Base-by-base conservation (phyloP, 495 filamentous ascomycete species). In the Penicillium turbatum region DNA sequence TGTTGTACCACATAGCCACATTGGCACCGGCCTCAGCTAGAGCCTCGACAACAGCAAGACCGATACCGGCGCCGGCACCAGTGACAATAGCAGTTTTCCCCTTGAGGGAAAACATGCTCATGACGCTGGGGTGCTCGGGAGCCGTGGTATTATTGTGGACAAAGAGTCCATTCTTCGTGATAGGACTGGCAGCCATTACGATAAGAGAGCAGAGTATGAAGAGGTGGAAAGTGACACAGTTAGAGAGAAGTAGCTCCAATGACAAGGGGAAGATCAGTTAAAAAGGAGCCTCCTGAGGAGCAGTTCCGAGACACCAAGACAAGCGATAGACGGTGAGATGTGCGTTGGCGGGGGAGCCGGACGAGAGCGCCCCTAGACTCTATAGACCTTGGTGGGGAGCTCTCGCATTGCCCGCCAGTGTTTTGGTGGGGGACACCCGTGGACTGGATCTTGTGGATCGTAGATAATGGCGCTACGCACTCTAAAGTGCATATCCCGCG, bases 1-100 rank as follows among this genome's bases (percentile, higher is more conserved):
- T 82, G 63, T 90, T 89, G 61, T 90, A 95, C 85, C 87, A 92
- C 29, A 96, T 82, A 3, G 87, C 90, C 37, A 95, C 86, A 57
- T 96, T 90, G 32, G 90, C 89, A 34, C 90, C 91, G 19, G 88
- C 85, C 63, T 95, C 91, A 9, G 90, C 90, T 26, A 86, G 68
- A 16, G 79, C 87, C 34, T 90, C 75, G n/a, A 87, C 88, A 16
- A 93, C 82, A 8, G 81, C 80, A 5, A 88, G 73, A 30, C 91
- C 90, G 59, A 96, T 96, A 48, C 90, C 90, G 17, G 86, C 85
- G 26, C 80, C 88, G 19, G 88, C 87, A 30, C 90, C 90, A 5
- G 89, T 85, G 19, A 95, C 83, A 53, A 95, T 88, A 32, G 89
- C 90, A 9, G 89, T 93, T 64, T 84, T 88, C 34, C 88, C 87